phyloP scores from a whole-genome alignment of 2,329 filamentous ascomycete genomes.

The Phialophora tarda region DNA sequence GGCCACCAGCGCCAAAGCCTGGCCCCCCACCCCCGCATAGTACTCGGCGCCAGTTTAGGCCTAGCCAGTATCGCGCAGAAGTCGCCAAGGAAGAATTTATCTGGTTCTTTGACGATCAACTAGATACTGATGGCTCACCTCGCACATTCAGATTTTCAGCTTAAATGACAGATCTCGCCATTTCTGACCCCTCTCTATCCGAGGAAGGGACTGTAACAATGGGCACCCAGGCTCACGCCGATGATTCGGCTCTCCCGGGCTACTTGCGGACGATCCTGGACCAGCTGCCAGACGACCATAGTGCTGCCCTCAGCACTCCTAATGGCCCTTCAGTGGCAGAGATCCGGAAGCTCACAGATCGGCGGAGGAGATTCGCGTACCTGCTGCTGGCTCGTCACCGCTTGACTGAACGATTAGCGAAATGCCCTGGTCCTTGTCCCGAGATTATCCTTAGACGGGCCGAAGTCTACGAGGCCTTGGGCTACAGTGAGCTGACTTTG shows the following conservation, averaged over 20 bases:
- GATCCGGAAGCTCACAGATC: constrained; percentile 16
- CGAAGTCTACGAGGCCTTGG: constrained; percentile 71
- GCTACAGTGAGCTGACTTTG: constrained; percentile 86
- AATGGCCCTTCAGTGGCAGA: constrained; percentile 14
- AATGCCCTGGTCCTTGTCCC: constrained; percentile 28
- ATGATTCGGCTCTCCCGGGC: not conserved
- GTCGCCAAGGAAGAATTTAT: not conserved
- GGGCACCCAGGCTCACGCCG: not conserved
- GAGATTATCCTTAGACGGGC: constrained; percentile 60
- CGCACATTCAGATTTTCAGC: not conserved
- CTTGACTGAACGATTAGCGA: constrained; percentile 24
- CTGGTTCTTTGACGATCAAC: constrained; percentile 2
- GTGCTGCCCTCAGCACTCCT: constrained; percentile 3
- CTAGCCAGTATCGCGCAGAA: not conserved
- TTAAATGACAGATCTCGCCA: not conserved
- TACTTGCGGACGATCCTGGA: constrained; percentile 20
- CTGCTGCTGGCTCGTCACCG: constrained; percentile 33
- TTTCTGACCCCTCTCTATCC: not conserved
- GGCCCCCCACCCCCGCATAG: too few relatives aligned
- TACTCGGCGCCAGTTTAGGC: not conserved
- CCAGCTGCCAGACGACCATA: constrained; percentile 13
- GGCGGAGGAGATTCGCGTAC: constrained; percentile 20
- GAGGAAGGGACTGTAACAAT: not conserved
- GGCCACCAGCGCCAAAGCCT: not conserved
- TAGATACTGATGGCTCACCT: not conserved